Evolutionary conservation across 345 rosid species (phyloP).

Genomic region (Eucalyptus regnans): DNA sequence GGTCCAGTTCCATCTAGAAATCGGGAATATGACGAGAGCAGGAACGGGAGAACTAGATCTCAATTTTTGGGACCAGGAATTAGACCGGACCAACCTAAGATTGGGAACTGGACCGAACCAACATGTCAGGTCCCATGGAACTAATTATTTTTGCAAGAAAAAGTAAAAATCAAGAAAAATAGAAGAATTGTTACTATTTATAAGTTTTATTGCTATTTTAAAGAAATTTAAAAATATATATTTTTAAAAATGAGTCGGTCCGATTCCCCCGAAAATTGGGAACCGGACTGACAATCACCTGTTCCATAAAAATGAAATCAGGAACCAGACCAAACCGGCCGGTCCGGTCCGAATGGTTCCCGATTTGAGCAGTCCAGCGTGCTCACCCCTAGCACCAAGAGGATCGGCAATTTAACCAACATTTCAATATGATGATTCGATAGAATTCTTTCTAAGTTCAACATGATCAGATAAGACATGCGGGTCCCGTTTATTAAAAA

Average conservation of each 20-base stretch:
- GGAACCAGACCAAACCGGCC: rapidly evolving
- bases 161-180: too few species aligned
- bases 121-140: too few species aligned
- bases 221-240: too few species aligned
- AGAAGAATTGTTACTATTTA: too few species aligned
- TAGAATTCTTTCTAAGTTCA: background rate
- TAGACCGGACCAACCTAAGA: rapidly evolving
- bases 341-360: rapidly evolving
- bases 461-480: background rate
- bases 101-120: rapidly evolving
- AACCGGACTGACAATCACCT: rapidly evolving
- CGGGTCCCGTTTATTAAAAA: background rate
- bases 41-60: rapidly evolving
- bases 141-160: rapidly evolving
- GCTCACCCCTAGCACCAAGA: too few species aligned
- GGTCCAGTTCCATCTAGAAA: rapidly evolving
- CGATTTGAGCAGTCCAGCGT: rapidly evolving
- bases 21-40: rapidly evolving
- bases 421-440: background rate
- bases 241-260: rapidly evolving
- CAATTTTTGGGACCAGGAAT: rapidly evolving
- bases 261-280: rapidly evolving
- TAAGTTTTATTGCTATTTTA: too few species aligned
- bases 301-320: rapidly evolving
- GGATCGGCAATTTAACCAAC: background rate